These are phyloP conservation scores for Verticillium isaacii DNA, from an alignment of 2,329 filamentous ascomycete species.

Conservation along the genomic window DNA sequence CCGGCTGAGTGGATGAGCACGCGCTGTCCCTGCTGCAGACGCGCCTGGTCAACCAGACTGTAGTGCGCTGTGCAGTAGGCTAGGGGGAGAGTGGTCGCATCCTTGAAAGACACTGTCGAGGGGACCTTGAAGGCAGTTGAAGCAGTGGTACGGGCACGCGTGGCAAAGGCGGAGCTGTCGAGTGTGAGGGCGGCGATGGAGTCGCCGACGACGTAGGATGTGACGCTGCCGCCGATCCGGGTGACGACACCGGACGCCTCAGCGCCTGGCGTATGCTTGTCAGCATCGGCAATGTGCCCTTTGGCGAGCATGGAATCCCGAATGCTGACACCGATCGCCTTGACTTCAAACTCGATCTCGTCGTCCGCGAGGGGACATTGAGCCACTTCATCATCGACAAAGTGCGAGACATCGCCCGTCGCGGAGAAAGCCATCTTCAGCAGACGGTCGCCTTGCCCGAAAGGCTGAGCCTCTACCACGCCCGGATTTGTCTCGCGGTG, in stretches of 20 bases:
- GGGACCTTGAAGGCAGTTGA: conserved; percentile 23
- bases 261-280: conserved; percentile 14
- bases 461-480: conserved; percentile 26
- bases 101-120: conserved; percentile 25
- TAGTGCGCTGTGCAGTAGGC: conserved; percentile 28
- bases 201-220: conserved; percentile 8
- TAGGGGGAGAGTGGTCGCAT: conserved; percentile 28
- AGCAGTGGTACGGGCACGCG: conserved; percentile 11
- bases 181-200: conserved; percentile 8
- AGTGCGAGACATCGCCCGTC: conserved; percentile 32
- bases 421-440: conserved; percentile 31
- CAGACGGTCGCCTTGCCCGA: conserved; percentile 26
- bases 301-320: conserved; percentile 13
- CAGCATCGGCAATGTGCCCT: conserved; percentile 10
- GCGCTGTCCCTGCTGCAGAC: conserved; percentile 20
- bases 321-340: conserved; percentile 14
- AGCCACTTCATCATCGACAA: conserved; percentile 25
- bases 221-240: conserved; percentile 19
- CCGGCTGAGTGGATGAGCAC: conserved; percentile 29
- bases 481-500: conserved; percentile 29
- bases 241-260: conserved; percentile 25
- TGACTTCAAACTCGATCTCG: conserved; percentile 19
- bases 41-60: conserved; percentile 22
- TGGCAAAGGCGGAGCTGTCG: conserved; percentile 13
- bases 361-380: conserved; percentile 5